Base-by-base conservation (phyloP, 257 asterid genomes). In the Petunia secreta region DNA sequence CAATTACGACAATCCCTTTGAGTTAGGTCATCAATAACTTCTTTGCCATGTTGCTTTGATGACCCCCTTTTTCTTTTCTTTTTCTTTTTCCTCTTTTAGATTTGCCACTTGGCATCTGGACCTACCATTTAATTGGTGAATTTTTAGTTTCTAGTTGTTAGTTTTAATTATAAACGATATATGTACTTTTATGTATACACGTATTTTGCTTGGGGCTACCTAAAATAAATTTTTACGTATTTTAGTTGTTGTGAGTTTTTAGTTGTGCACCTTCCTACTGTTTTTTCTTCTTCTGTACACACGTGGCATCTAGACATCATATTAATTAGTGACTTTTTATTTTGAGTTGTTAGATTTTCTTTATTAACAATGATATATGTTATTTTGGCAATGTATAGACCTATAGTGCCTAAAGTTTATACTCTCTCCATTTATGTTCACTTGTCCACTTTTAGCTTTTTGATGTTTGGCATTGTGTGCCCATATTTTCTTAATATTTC, bases 1-100 rank as follows among this genome's bases (percentile, higher is more conserved):
- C 54, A 69, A 83, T 83, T 84, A 73, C 86, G 85, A 81, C 80
- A 74, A 43, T 38, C 75, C 78, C 38, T 66, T 46, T 82, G 81
- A 63, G 93, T 86, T 92, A 90, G 96, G 97, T 91, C 82, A 90
- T 86, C 96, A 87, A 85, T 91, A 89, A 91, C 87, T 87, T 88
- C 86, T 81, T 68, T 75, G 79, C 63, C 80, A 83, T 77, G 82
- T 84, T 79, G 73, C 15, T 81, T 57, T 64, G 83, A 76, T 82
- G 75, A 80, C 59, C 71, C 64, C 34, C 63, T 39, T 48, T 3
- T 34, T 55, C 14, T 6, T 39, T 67, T 4, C 37, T 3, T 65
- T 8, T 50, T 13, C 38, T 2, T 52, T 50, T 77, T 13, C 11
- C 1, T 76, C 13, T 43, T n/a, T 52, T 2, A 15, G 6, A 11